Conservation (phyloP, 139 green algal genomes). For the Chlorella vulgaris region DNA sequence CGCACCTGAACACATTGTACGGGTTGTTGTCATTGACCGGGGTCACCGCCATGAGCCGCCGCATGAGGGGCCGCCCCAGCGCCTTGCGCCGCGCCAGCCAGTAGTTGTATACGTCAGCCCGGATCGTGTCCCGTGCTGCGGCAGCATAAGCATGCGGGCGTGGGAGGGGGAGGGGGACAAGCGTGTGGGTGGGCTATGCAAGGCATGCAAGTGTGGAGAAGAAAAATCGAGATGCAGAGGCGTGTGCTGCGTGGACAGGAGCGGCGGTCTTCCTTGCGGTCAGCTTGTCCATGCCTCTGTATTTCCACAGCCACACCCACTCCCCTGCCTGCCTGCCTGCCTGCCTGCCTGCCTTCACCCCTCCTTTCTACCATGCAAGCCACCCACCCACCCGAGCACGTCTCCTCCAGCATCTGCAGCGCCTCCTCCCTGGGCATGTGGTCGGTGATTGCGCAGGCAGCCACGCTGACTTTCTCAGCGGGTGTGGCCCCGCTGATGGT, state of each 20-base stretch:
- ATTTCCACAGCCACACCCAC: too few relatives aligned
- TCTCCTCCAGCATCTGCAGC: constrained; percentile 52
- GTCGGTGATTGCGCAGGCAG: constrained; percentile 66
- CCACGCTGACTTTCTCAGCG: constrained; percentile 46
- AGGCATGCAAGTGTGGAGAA: too few relatives aligned
- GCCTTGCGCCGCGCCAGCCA: constrained; percentile 85
- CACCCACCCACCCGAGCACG: constrained; percentile 32
- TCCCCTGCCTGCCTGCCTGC: too few relatives aligned
- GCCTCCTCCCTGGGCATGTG: constrained; percentile 74
- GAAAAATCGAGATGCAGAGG: too few relatives aligned
- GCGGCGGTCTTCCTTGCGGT: too few relatives aligned
- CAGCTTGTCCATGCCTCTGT: too few relatives aligned
- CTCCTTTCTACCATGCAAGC: too few relatives aligned
- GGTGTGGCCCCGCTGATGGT: constrained; percentile 45
- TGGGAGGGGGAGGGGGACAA: background rate
- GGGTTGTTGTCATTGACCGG: constrained; percentile 87
- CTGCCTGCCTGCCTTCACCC: too few relatives aligned
- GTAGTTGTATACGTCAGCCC: constrained; percentile 88
- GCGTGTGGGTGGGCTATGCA: background rate
- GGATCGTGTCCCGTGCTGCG: constrained; percentile 41
- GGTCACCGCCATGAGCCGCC: constrained; percentile 83
- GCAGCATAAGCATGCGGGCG: too few relatives aligned
- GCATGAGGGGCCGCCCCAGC: constrained; percentile 84
- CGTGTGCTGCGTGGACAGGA: too few relatives aligned
- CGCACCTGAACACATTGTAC: constrained; percentile 92